A percentile compares a stretch with the other conserved stretches of the same genome.
phyloP scores from a whole-genome alignment of 805 yeast species.

The Saccharomycopsis sp. region DNA sequence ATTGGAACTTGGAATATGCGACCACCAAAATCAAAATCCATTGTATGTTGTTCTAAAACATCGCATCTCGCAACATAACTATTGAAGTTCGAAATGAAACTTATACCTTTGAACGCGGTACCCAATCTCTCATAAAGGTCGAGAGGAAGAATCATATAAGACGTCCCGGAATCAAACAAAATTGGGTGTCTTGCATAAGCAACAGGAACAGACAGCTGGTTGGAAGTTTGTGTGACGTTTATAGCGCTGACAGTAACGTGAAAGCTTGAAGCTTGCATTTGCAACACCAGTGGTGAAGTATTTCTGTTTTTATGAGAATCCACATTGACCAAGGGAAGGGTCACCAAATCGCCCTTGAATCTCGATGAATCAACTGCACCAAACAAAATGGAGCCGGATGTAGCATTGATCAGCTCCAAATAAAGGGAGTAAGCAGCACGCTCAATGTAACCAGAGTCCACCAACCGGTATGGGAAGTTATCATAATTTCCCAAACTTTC shows the following conservation, averaged over 20 bases:
- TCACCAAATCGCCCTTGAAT: constrained; percentile 29
- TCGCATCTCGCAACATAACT: constrained; percentile 41
- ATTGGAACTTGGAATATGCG: constrained; percentile 42
- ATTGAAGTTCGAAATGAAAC: constrained; percentile 24
- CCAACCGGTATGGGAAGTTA: constrained; percentile 27
- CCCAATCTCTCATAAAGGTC: constrained; percentile 12
- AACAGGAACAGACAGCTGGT: neutral
- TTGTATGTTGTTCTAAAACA: constrained; percentile 25
- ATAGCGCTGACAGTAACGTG: neutral
- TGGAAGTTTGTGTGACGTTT: neutral
- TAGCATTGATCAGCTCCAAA: constrained; percentile 28
- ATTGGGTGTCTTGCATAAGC: constrained; percentile 26
- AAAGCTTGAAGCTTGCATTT: neutral
- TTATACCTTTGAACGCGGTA: constrained; percentile 13
- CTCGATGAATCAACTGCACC: constrained; percentile 39
- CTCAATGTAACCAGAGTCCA: constrained; percentile 33
- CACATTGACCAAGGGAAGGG: constrained; percentile 26
- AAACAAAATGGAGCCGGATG: constrained; percentile 32
- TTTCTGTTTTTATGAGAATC: neutral
- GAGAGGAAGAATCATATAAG: constrained; percentile 40
- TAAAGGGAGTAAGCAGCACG: constrained; percentile 38
- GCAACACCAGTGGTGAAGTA: neutral
- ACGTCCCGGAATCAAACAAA: constrained; percentile 47
- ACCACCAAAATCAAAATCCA: constrained; percentile 51
- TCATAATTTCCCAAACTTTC: constrained; percentile 35